Evolutionary conservation across 1,284 basidiomycete genomes (phyloP), one percentile per base, ranked within the genome.

Genomic region (Trametes sp.): DNA sequence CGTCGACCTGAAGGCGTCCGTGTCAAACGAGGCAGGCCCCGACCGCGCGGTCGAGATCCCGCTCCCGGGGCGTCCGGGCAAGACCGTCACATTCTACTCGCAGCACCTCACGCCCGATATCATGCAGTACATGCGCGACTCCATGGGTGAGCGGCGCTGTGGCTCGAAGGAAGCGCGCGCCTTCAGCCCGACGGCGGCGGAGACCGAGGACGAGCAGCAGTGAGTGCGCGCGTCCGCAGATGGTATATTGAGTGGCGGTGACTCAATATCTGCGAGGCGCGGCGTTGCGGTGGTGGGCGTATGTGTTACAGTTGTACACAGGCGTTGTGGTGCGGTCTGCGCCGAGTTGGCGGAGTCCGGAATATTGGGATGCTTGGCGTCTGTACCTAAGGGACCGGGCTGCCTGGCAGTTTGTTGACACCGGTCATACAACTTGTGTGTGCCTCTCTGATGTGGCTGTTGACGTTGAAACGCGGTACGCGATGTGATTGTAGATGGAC

Each of bases 91-190:
- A 38, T 26, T 55, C 14, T 26, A 55, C 38, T 55, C 41, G 4
- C 38, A 36, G 48, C 36, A 61, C 45, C 28, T 54, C 38, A 33
- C 53, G 4, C 59, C 59, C 29, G 53, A 41, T 2, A 31, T 49
- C 36, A 49, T 54, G 59, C 45, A 46, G 36, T 28, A 31, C 29
- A 44, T 61, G 59, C 53, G 51, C 53, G 46, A 55, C 51, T n/a
- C 24, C 38, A 51, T 61, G 42, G 24, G 28, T 7, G 42, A 9
- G 42, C 42, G 45, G 38, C 35, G 35, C 29, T 21, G 38, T 29
- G 41, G 6, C n/a, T n/a, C n/a, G 31, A 14, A 13, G 29, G 38
- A 54, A 26, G 58, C 44, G 33, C 42, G 45, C 33, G 53, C 38
- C 4, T 14, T 13, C 19, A 28, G 11, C 4, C 31, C 29, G 31